A percentile compares a stretch with the other conserved stretches of the same genome.
These are phyloP conservation scores for Fusarium annulatum DNA, from an alignment of 2,329 filamentous ascomycete genomes.

Conservation along the genomic window DNA sequence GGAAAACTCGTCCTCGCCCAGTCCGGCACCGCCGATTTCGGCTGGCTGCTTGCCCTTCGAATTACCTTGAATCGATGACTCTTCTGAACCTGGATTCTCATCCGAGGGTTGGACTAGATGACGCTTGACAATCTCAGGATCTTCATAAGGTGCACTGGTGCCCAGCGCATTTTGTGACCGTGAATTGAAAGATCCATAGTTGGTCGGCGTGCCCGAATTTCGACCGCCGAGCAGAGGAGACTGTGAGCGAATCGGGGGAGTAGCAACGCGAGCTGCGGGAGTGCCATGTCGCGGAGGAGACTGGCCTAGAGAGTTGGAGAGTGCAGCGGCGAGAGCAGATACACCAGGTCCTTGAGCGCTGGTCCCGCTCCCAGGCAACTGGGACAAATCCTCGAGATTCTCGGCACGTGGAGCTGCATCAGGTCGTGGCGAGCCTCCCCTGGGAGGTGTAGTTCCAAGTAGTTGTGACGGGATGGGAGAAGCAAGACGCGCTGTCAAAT, in stretches of 20 bases:
- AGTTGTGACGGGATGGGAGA: slow-evolving; percentile 62
- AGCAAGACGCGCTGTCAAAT: slow-evolving; percentile 70
- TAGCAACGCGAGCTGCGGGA: slow-evolving; percentile 65
- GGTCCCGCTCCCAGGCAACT: slow-evolving; percentile 72
- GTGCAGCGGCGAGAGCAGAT: slow-evolving; percentile 88
- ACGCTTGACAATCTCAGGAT: slow-evolving; percentile 89
- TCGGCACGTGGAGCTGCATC: slow-evolving; percentile 34
- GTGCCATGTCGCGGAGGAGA: slow-evolving; percentile 78
- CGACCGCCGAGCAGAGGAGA: slow-evolving; percentile 55
- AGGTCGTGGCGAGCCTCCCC: slow-evolving; percentile 49
- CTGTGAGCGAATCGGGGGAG: slow-evolving; percentile 60
- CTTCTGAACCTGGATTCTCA: slow-evolving; percentile 58
- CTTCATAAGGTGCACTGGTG: slow-evolving; percentile 74
- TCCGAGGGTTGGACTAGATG: slow-evolving; percentile 82
- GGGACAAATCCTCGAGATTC: slow-evolving; percentile 61
- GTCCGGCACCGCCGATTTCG: slow-evolving; percentile 50
- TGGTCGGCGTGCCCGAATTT: slow-evolving; percentile 68
- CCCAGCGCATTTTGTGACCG: slow-evolving; percentile 65
- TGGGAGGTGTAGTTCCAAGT: slow-evolving; percentile 52
- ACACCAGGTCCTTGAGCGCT: slow-evolving; percentile 81
- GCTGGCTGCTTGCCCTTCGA: slow-evolving; percentile 66
- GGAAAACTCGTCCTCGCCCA: slow-evolving; percentile 85
- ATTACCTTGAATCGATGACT: slow-evolving; percentile 56
- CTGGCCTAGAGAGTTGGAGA: slow-evolving; percentile 78
- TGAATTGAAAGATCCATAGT: slow-evolving; percentile 88